These are phyloP conservation scores for Solidago caesia DNA, from an alignment of 129 eudicot species.

Conservation along the genomic window DNA sequence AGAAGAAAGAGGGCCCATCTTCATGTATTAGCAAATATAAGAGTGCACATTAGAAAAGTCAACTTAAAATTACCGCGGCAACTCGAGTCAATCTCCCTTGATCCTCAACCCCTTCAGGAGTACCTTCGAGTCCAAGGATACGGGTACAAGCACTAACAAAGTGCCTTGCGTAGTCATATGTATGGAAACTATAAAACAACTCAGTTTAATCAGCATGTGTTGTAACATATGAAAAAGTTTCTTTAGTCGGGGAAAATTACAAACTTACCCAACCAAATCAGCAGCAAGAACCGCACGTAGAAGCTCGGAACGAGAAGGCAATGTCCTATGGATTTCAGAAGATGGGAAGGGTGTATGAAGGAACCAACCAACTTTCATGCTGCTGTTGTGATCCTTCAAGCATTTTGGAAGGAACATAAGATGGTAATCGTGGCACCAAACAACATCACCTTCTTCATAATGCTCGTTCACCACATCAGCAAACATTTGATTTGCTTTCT, in stretches of 20 bases:
- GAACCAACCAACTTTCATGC: slow-evolving; percentile 99
- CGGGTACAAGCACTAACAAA: slow-evolving; percentile 99
- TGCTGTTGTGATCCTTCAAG: slow-evolving; percentile 67
- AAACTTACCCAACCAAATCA: slow-evolving; percentile 84
- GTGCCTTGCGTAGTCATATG: slow-evolving; percentile 97
- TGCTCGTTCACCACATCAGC: slow-evolving; percentile 89
- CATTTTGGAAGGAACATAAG: slow-evolving; percentile 94
- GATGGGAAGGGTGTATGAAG: slow-evolving; percentile 98
- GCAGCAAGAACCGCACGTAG: slow-evolving; percentile 93
- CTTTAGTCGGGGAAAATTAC: slow-evolving; percentile 2
- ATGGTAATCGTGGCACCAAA: slow-evolving; percentile 99
- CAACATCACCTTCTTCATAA: slow-evolving; percentile 93
- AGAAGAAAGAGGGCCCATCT: neutral
- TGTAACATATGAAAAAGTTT: neutral
- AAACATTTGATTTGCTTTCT: slow-evolving; percentile 96
- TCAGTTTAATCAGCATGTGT: neutral
- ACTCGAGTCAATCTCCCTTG: slow-evolving; percentile 95
- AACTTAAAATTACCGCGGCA: slow-evolving; percentile 65
- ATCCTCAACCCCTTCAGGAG: slow-evolving; percentile 99
- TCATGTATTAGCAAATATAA: neutral
- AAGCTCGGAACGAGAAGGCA: slow-evolving; percentile 93
- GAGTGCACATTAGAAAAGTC: neutral
- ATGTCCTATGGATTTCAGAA: slow-evolving; percentile 91
- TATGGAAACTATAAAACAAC: slow-evolving; percentile 67
- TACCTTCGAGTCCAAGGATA: slow-evolving; percentile 97